Percentiles rank a stretch among this genome's conserved stretches.
Evolutionary conservation across 768 basidiomycete species (phyloP).

Genomic region (Termitomyces sp.): DNA sequence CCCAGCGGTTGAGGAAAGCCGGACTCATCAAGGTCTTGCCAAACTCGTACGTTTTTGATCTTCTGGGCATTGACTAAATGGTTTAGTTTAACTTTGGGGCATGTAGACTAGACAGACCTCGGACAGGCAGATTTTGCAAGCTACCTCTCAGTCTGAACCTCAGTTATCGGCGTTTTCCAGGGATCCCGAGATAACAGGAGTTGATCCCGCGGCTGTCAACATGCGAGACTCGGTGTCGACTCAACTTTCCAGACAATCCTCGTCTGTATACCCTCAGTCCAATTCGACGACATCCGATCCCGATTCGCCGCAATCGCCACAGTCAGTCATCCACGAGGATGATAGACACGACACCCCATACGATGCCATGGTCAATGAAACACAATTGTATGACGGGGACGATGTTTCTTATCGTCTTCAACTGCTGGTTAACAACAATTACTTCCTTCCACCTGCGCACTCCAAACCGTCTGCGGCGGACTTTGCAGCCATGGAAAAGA

Average conservation of each 20-base stretch:
- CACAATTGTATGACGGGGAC: conserved; percentile 56
- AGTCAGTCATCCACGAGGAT: conserved; percentile 41
- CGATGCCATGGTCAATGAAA: conserved; percentile 41
- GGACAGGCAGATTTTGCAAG: conserved; percentile 16
- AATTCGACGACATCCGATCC: conserved; percentile 59
- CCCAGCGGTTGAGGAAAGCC: conserved; percentile 1
- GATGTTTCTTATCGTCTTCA: conserved; percentile 83
- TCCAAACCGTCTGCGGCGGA: conserved; percentile 71
- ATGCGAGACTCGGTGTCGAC: conserved; percentile 57
- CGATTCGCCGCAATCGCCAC: conserved; percentile 61
- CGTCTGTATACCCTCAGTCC: conserved; percentile 74
- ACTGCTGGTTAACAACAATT: conserved; percentile 80
- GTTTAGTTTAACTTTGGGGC: conserved; percentile 2
- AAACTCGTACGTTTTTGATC: conserved; percentile 29
- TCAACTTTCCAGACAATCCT: conserved; percentile 61
- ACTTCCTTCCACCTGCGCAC: conserved; percentile 86
- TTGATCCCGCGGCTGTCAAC: conserved; percentile 25
- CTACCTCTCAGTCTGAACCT: conserved; percentile 22
- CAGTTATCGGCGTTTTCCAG: conserved; percentile 44
- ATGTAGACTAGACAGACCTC: conserved; percentile 15
- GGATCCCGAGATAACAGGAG: conserved; percentile 36
- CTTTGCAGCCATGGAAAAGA: conserved; percentile 36
- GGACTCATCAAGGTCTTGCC: conserved; percentile 15
- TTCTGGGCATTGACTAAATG: neutral
- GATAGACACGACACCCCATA: conserved; percentile 41